Conservation (phyloP, 192 early-diverging fungal species). For the Radiomyces spectabilis region DNA sequence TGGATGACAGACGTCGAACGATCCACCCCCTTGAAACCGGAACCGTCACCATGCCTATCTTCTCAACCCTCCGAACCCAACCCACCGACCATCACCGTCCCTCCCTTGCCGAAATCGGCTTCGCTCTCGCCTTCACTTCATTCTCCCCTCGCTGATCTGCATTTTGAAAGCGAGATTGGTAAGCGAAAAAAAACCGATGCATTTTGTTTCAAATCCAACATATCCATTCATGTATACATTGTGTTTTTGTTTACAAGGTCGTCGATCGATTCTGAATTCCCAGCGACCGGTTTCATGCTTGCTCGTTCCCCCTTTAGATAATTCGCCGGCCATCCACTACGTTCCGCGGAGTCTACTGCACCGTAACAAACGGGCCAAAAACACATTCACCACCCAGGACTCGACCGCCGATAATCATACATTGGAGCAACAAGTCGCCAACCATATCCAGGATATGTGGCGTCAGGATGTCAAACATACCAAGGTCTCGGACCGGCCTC, state of each 20-base stretch:
- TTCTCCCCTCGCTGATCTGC: not conserved
- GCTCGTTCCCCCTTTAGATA: not conserved
- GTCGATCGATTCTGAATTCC: not conserved
- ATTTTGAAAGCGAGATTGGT: too few relatives aligned
- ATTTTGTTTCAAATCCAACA: not conserved
- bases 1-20: conserved; percentile 18
- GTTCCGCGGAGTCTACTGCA: not conserved
- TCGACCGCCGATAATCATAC: not conserved
- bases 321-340: not conserved
- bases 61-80: too few relatives aligned
- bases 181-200: too few relatives aligned
- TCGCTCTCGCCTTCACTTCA: not conserved
- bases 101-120: not conserved
- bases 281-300: not conserved
- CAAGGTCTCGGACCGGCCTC: not conserved
- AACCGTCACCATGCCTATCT: conserved; percentile 1
- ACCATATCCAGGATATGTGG: not conserved
- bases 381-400: not conserved
- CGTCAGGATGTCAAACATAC: not conserved
- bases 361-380: not conserved
- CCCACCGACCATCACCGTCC: not conserved
- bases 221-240: not conserved
- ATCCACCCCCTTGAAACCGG: not conserved
- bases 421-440: not conserved
- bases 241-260: not conserved